Percentiles rank a stretch among this genome's conserved stretches.
phyloP scores from a whole-genome alignment of 257 asterid genomes.

The Rhazya stricta region DNA sequence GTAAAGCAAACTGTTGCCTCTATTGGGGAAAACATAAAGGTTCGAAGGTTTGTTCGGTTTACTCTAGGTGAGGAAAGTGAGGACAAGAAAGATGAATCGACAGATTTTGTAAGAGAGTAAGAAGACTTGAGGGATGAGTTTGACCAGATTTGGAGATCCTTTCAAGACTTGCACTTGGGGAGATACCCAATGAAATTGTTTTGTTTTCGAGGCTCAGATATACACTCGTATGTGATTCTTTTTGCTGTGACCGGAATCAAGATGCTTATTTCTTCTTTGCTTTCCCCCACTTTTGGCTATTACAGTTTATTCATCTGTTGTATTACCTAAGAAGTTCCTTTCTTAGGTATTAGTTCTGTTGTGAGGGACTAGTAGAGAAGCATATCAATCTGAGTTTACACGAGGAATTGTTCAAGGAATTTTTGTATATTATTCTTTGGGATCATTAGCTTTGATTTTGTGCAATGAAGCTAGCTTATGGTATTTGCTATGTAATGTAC shows the following conservation, averaged over 20 bases:
- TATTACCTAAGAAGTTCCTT: conserved; percentile 5
- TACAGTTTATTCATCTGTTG: not conserved
- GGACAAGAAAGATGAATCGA: conserved; percentile 24
- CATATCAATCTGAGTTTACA: not conserved
- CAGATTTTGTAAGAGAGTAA: conserved; percentile 6
- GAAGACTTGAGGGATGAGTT: not conserved
- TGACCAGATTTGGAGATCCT: not conserved
- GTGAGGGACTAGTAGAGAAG: not conserved
- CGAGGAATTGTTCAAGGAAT: not conserved
- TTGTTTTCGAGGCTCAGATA: not conserved
- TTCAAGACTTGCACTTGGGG: not conserved
- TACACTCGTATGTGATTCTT: not conserved
- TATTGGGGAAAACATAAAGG: conserved; percentile 87
- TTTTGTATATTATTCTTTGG: conserved; percentile 8
- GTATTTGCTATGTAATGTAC: not conserved
- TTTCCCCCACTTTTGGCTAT: conserved; percentile 7
- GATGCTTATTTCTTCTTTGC: not conserved
- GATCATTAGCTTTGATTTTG: not conserved
- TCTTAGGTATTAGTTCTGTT: not conserved
- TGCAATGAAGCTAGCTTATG: not conserved
- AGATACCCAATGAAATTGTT: not conserved
- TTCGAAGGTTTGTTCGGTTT: conserved; percentile 72
- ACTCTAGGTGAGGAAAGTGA: conserved; percentile 62
- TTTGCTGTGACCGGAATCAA: conserved; percentile 1
- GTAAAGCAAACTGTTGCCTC: conserved; percentile 91